Evolutionary conservation across 768 basidiomycete species (phyloP), one percentile per base, ranked within the genome.

Genomic region (Leccinum rimulosum): DNA sequence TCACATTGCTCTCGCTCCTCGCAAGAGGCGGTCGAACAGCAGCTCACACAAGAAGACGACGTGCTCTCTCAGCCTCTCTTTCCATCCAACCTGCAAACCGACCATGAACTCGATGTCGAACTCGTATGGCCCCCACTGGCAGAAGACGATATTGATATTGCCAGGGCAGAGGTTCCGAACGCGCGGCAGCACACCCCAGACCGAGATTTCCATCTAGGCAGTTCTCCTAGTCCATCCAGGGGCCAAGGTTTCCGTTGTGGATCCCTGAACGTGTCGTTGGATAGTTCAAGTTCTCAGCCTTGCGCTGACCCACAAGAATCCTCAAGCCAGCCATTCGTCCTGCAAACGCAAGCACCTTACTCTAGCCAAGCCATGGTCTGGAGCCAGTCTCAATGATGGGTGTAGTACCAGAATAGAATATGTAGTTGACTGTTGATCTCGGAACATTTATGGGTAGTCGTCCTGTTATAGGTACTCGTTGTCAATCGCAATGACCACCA

Each of bases 311-410:
- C 50, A 5, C 70, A 71, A 51, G 55, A n/a, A 51, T 65, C 64
- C 60, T 63, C 40, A 62, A 75, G 73, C 11, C 76, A 78, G 55
- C 72, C 76, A 3, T 30, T 66, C 11, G 52, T 64, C 51, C 66
- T 83, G 47, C 82, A 79, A 62, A 83, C 83, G 2, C 84, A 85
- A 64, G 82, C 83, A 30, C 80, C 80, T 4, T 84, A 84, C 61
- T 69, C 73, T 43, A 84, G 83, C 62, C 82, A 82, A 51, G 35
- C 47, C 11, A 40, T n/a, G 31, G 57, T 56, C 31, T 64, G 61
- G 66, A 76, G 68, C 59, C 66, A 72, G 59, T 73, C 70, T 58
- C 72, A 75, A 35, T 70, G 57, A 66, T 15, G 30, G 12, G 27
- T 9, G 12, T 17, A 7, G 15, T n/a, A 9, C 8, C 25, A 17